A percentile compares a stretch with the other conserved stretches of the same genome.
phyloP scores from a whole-genome alignment of 1,284 basidiomycete genomes.

The Cryptococcus jaspeensis region DNA sequence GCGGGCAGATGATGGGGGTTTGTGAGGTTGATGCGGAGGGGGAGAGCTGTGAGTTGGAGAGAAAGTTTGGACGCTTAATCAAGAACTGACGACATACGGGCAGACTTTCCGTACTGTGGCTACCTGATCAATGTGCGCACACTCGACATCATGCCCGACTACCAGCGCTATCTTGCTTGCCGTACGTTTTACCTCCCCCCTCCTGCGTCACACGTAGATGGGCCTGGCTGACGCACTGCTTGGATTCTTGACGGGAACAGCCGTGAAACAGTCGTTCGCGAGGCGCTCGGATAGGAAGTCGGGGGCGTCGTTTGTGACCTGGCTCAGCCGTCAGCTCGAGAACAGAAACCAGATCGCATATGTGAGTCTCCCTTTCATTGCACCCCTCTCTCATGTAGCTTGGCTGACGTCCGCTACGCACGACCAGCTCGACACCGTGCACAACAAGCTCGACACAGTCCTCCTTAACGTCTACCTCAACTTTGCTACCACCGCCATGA shows the following conservation, averaged over 20 bases:
- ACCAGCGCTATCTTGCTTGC: slow-evolving; percentile 62
- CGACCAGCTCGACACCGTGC: slow-evolving; percentile 61
- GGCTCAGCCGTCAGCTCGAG: slow-evolving; percentile 50
- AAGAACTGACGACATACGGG: neutral
- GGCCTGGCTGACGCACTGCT: neutral
- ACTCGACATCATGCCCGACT: slow-evolving; percentile 73
- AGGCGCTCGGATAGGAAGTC: slow-evolving; percentile 33
- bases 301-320: slow-evolving; percentile 40
- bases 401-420: slow-evolving; percentile 1
- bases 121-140: slow-evolving; percentile 70
- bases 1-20: slow-evolving; percentile 24
- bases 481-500: slow-evolving; percentile 81
- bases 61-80: neutral
- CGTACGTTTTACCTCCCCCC: slow-evolving; percentile 53
- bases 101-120: slow-evolving; percentile 90
- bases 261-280: slow-evolving; percentile 47
- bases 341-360: slow-evolving; percentile 50
- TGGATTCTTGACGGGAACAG: slow-evolving; percentile 16
- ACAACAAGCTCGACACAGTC: slow-evolving; percentile 66
- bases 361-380: slow-evolving; percentile 23
- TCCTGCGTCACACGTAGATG: too few species aligned
- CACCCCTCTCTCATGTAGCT: neutral
- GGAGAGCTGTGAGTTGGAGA: slow-evolving; percentile 7
- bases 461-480: slow-evolving; percentile 83
- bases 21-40: slow-evolving; percentile 16